These are phyloP conservation scores for Exophiala alcalophila DNA, from an alignment of 2,329 filamentous ascomycete species.

Conservation along the genomic window DNA sequence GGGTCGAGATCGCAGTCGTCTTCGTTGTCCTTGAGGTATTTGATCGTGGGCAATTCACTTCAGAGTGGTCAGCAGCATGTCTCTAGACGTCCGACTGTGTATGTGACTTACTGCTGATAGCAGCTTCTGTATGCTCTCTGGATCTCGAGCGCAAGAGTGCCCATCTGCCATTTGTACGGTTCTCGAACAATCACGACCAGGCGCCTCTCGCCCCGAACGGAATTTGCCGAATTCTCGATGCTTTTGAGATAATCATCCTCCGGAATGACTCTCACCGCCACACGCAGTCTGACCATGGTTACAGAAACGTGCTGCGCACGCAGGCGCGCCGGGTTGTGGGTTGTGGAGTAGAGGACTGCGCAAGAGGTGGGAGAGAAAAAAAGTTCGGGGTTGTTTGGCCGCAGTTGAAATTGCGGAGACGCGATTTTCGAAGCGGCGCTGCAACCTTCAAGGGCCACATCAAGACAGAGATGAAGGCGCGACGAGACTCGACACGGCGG, in stretches of 20 bases:
- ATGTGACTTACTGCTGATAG: conserved; percentile 27
- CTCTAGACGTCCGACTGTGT: too few species aligned
- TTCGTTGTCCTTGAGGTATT: conserved; percentile 30
- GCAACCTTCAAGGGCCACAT: too few species aligned
- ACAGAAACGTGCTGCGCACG: background rate
- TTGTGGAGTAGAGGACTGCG: conserved; percentile 5
- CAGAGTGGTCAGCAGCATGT: conserved; percentile 2
- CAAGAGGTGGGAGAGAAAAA: conserved; percentile 5
- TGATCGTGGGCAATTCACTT: conserved; percentile 29
- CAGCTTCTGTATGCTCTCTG: conserved; percentile 26
- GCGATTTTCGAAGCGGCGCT: too few species aligned
- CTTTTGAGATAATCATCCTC: conserved; percentile 27
- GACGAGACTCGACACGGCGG: too few species aligned
- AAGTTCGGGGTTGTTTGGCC: conserved; percentile 4
- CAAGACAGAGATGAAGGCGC: background rate
- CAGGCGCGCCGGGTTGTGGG: conserved; percentile 1
- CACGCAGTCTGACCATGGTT: conserved; percentile 29
- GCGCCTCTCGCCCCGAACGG: conserved; percentile 20
- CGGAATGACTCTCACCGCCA: conserved; percentile 28
- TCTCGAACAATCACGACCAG: conserved; percentile 27
- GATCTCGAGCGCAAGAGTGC: conserved; percentile 27
- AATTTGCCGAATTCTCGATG: conserved; percentile 6
- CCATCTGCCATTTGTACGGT: conserved; percentile 29
- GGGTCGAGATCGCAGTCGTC: conserved; percentile 31
- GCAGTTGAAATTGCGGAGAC: conserved; percentile 16